A percentile compares a stretch with the other conserved stretches of the same genome.
phyloP scores from a whole-genome alignment of 2,329 filamentous ascomycete species.

The Emmonsiellopsis sp. region DNA sequence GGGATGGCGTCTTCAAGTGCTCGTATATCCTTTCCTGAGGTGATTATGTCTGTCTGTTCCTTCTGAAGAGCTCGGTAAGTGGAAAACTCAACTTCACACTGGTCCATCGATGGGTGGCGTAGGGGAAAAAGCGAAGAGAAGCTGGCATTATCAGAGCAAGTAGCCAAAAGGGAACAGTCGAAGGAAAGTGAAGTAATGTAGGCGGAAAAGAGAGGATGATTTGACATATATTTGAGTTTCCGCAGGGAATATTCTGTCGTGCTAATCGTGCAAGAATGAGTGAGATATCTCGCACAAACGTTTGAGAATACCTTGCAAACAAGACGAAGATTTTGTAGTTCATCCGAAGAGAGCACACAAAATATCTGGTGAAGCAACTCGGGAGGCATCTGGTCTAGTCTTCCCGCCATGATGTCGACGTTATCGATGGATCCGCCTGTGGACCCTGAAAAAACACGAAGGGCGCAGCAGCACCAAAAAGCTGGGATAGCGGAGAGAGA shows the following conservation, averaged over 20 bases:
- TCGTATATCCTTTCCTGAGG: background rate
- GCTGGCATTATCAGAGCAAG: background rate
- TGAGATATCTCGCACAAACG: background rate
- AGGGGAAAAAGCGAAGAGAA: background rate
- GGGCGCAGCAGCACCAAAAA: no score
- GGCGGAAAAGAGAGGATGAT: conserved; percentile 2
- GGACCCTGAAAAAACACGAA: no score
- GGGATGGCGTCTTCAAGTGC: background rate
- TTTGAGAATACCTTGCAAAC: conserved; percentile 4
- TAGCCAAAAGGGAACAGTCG: conserved; percentile 2
- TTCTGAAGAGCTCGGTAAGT: background rate
- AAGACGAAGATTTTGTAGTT: background rate
- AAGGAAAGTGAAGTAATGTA: background rate
- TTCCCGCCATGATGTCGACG: background rate
- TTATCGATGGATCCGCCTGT: no score
- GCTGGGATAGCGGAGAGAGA: no score
- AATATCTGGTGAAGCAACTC: conserved; percentile 1
- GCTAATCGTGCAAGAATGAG: background rate
- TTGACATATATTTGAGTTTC: conserved; percentile 1
- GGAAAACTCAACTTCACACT: background rate
- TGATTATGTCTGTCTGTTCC: background rate
- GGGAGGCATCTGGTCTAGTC: background rate
- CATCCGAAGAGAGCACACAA: background rate
- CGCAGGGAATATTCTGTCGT: background rate
- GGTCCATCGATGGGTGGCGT: background rate